These are phyloP conservation scores for Candida stauntonica DNA, from an alignment of 805 yeast genomes.

Conservation along the genomic window DNA sequence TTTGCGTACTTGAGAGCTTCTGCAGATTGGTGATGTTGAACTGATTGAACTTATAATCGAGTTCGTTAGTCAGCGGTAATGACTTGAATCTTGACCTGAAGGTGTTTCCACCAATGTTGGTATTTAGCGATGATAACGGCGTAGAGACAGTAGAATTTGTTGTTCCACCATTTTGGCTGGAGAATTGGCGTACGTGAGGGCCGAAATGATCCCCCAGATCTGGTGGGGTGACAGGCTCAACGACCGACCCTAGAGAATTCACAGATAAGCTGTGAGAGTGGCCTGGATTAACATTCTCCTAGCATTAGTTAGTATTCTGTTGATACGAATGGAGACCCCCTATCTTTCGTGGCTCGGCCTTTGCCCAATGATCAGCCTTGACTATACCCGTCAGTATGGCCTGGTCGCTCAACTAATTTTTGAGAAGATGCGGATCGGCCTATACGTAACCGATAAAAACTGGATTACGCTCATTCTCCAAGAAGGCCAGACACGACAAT, in stretches of 20 bases:
- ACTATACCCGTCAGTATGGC: no score
- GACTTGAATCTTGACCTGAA: slow-evolving; percentile 29
- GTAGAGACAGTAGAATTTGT: slow-evolving; percentile 14
- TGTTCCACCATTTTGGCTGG: slow-evolving; percentile 2
- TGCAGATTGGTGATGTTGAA: slow-evolving; percentile 23
- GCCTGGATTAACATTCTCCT: slow-evolving; percentile 19
- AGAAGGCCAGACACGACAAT: no score
- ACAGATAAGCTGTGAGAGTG: slow-evolving; percentile 26
- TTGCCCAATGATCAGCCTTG: no score
- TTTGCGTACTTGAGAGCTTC: slow-evolving; percentile 13
- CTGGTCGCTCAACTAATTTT: neutral
- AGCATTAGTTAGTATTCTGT: slow-evolving; percentile 10
- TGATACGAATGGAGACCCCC: neutral
- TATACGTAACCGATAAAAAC: no score
- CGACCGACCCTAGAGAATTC: slow-evolving; percentile 40
- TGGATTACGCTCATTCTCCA: no score
- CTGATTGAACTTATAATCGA: slow-evolving; percentile 28
- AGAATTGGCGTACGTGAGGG: slow-evolving; percentile 10
- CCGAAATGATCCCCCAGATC: slow-evolving; percentile 25
- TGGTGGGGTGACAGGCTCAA: slow-evolving; percentile 53
- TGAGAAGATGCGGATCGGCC: no score
- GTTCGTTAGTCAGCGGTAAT: slow-evolving; percentile 33
- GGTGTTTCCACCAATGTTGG: slow-evolving; percentile 24
- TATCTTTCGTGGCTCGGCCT: no score
- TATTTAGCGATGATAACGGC: slow-evolving; percentile 19